These are phyloP conservation scores for Neurospora sp. DNA, from an alignment of 495 filamentous ascomycete species.

Conservation along the genomic window DNA sequence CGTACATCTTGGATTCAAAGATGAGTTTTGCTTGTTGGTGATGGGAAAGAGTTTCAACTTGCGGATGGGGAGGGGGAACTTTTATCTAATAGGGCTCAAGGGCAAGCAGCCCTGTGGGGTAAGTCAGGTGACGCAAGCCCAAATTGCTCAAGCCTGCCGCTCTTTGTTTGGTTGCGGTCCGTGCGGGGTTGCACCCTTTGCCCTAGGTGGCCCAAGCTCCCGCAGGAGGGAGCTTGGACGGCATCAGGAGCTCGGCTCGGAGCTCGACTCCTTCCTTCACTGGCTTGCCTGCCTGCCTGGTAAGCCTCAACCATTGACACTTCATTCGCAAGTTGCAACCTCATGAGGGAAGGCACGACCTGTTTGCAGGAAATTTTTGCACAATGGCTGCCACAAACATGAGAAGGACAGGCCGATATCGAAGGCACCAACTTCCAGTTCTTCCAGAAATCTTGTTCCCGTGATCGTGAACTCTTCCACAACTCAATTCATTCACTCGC, in stretches of 20 bases:
- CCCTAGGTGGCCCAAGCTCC: conserved; percentile 11
- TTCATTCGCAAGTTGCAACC: background rate
- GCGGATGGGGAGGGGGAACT: conserved; percentile 19
- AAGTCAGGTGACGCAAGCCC: conserved; percentile 16
- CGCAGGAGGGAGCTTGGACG: background rate
- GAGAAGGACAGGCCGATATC: background rate
- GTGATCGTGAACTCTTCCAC: background rate
- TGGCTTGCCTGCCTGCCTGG: background rate
- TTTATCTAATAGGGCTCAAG: conserved; percentile 22
- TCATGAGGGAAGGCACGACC: background rate
- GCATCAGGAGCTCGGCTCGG: background rate
- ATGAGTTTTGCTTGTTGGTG: conserved; percentile 23
- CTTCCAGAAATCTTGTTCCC: background rate
- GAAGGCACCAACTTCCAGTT: background rate
- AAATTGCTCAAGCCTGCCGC: background rate
- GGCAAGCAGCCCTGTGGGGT: conserved; percentile 27
- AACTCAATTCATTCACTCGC: background rate
- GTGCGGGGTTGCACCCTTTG: background rate
- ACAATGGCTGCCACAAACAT: background rate
- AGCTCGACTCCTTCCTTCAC: background rate
- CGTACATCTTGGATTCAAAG: conserved; percentile 16
- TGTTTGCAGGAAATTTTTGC: background rate
- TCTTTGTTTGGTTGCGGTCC: background rate
- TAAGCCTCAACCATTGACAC: background rate
- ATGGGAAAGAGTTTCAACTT: conserved; percentile 14